Percentiles rank a stretch among this genome's conserved stretches.
phyloP scores from a whole-genome alignment of 106 monocot species.

The Posidonia australis region DNA sequence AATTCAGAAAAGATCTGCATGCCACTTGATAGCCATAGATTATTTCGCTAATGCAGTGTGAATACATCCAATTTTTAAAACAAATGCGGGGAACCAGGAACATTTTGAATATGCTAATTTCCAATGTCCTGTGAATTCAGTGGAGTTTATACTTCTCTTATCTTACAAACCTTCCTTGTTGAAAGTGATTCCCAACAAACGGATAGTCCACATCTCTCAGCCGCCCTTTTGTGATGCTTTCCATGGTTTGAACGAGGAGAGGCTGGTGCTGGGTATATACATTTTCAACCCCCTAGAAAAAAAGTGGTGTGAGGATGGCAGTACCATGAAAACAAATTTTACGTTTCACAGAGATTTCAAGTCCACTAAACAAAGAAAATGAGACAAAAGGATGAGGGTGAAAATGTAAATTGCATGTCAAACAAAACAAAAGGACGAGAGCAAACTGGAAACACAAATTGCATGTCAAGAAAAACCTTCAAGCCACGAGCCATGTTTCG shows the following conservation, averaged over 20 bases:
- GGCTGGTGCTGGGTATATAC: slow-evolving; percentile 98
- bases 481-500: slow-evolving; percentile 76
- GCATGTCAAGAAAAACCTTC: slow-evolving; percentile 28
- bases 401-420: too few species aligned
- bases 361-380: too few species aligned
- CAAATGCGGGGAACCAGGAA: background rate
- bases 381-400: too few species aligned
- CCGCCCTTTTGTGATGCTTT: slow-evolving; percentile 76
- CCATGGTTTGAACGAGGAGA: slow-evolving; percentile 94
- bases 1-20: too few species aligned
- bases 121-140: too few species aligned
- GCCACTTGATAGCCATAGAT: background rate
- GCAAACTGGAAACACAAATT: background rate
- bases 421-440: background rate
- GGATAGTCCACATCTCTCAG: slow-evolving; percentile 85
- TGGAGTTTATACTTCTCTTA: too few species aligned
- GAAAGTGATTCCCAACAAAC: slow-evolving; percentile 92
- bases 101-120: too few species aligned
- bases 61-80: background rate
- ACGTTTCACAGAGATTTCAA: background rate
- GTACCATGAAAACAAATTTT: slow-evolving; percentile 1
- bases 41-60: background rate
- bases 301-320: slow-evolving; percentile 3
- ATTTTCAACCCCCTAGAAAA: slow-evolving; percentile 86
- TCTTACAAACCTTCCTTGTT: slow-evolving; percentile 93